Evolutionary conservation across 331 rosid genomes (phyloP).

Genomic region (Stylosanthes scabra): DNA sequence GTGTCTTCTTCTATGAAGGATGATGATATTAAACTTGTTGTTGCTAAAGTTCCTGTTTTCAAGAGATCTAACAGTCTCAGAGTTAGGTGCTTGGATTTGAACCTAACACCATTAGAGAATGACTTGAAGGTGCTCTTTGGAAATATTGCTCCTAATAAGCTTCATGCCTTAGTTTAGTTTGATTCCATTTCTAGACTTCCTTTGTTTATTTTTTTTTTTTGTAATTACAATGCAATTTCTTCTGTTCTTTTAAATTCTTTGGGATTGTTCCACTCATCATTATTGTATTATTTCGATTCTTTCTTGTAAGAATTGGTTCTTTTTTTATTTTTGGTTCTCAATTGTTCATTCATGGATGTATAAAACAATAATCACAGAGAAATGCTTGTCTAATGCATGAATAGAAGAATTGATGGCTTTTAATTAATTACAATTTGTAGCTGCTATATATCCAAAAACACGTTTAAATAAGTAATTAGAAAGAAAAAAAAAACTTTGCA

Average conservation of each 20-base stretch:
- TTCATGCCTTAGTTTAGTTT: slow-evolving; percentile 44
- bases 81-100: slow-evolving; percentile 67
- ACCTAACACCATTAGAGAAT: slow-evolving; percentile 85
- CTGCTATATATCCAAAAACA: too few species aligned
- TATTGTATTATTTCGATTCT: neutral
- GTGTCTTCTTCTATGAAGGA: neutral
- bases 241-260: neutral
- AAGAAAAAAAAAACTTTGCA: too few species aligned
- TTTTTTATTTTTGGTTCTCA: slow-evolving; percentile 1
- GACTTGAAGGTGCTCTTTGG: slow-evolving; percentile 79
- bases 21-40: neutral
- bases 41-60: slow-evolving; percentile 44
- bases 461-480: too few species aligned
- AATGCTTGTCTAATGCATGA: too few species aligned
- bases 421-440: too few species aligned
- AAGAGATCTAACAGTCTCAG: slow-evolving; percentile 56
- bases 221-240: neutral
- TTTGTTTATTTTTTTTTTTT: slow-evolving; percentile 30
- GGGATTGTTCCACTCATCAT: slow-evolving; percentile 15
- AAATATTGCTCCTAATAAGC: slow-evolving; percentile 53
- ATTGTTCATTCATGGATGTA: neutral
- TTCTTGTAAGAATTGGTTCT: neutral
- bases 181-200: neutral
- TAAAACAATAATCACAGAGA: neutral
- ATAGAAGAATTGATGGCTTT: too few species aligned